Base-by-base conservation (phyloP, 2,329 filamentous ascomycete species). In the Xylariomycetidae sp. region DNA sequence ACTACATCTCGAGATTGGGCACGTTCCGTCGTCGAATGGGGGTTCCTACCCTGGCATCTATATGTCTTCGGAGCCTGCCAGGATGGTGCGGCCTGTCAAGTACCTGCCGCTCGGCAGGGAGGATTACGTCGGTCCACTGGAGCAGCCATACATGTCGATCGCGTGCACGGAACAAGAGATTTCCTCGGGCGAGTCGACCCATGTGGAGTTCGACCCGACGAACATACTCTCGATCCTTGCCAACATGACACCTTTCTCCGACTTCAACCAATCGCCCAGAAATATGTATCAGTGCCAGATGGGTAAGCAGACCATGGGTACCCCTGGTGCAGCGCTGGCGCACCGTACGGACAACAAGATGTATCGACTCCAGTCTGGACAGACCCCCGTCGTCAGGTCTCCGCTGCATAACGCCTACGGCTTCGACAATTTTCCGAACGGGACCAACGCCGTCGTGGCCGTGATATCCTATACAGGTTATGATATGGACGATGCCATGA, bases 401-500 rank as follows among this genome's bases (percentile, higher is more conserved):
- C 90, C 90, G 19, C 73, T 97, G 27, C 89, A 98, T 66, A 97
- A 96, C 54, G 83, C 87, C 14, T 98, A 98, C 55, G 92, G 90
- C 14, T 81, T 97, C 40, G 92, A 98, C 66, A 97, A 97, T 63
- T 98, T 96, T 61, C 92, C 92, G 34, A 96, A 97, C 57, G 92
- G 92, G 17, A 89, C 80, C 53, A 98, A 98, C 53, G 88, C 88
- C 7, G 81, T 97, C 25, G 92, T 98, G 38, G 92, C 92, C 38
- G 94, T 98, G 59, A 95, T 98, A 44, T 96, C 90, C 1, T 98
- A 98, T 62, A 97, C 90, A 2, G 92, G 90, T 32, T 98, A 97
- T 65, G 92, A 98, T 72, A 98, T 98, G 92, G 92, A 98, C 72
- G 92, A 98, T 66, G 92, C 92, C 58, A 97, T 97, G 90, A 97